Conservation (phyloP, 163 green algal genomes). For the Scenedesmus sp. region DNA sequence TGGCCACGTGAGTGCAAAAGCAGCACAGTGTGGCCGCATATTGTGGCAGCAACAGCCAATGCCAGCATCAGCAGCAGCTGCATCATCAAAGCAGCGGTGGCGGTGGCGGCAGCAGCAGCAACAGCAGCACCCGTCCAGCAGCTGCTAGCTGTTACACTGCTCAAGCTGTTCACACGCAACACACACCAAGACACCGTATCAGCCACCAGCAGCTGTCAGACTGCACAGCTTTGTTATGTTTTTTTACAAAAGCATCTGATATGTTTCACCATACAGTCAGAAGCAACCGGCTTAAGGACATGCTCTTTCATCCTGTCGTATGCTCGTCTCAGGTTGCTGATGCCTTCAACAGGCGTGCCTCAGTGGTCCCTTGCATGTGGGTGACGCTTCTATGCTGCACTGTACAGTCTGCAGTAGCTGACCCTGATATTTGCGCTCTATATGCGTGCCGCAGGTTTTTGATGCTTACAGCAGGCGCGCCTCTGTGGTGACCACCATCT, state of each 20-base stretch:
- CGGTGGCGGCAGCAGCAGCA: not conserved
- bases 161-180: not conserved
- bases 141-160: not conserved
- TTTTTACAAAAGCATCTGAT: too few species aligned
- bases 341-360: not conserved
- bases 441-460: too few species aligned
- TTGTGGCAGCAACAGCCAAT: not conserved
- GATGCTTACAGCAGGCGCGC: too few species aligned
- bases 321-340: not conserved
- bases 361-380: not conserved
- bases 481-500: too few species aligned
- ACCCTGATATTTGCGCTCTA: too few species aligned
- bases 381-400: not conserved
- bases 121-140: not conserved
- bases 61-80: slow-evolving; percentile 18
- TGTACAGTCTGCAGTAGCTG: too few species aligned
- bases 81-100: too few species aligned
- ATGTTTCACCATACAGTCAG: too few species aligned
- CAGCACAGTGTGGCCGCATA: too few species aligned
- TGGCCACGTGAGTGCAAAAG: not conserved
- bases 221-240: not conserved
- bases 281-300: too few species aligned
- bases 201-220: not conserved
- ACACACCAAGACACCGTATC: not conserved
- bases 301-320: too few species aligned